A percentile compares a stretch with the other conserved stretches of the same genome.
These are phyloP conservation scores for Boletus patriciae DNA, from an alignment of 768 basidiomycete species.

Conservation along the genomic window DNA sequence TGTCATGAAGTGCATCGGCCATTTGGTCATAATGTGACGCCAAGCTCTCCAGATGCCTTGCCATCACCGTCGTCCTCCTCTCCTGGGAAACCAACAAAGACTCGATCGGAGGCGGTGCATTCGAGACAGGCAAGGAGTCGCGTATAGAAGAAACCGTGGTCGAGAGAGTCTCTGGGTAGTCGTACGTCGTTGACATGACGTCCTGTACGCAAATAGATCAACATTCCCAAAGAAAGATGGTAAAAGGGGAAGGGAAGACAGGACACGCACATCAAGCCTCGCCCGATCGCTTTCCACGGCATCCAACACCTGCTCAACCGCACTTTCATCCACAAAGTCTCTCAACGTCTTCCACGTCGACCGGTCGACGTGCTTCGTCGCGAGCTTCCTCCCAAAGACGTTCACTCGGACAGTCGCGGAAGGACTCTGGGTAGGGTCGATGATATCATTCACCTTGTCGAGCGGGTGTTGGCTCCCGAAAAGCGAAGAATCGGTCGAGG, in stretches of 20 bases:
- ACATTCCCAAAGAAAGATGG: neutral
- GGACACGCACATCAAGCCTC: constrained; percentile 59
- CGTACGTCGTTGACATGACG: constrained; percentile 58
- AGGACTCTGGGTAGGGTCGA: constrained; percentile 36
- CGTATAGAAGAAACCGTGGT: constrained; percentile 57
- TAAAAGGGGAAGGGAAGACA: neutral
- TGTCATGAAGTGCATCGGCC: constrained; percentile 63
- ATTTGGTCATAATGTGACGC: constrained; percentile 78
- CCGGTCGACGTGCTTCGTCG: constrained; percentile 40
- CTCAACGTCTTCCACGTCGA: constrained; percentile 77
- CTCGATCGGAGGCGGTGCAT: constrained; percentile 43
- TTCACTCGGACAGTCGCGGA: constrained; percentile 33
- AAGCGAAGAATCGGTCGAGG: constrained; percentile 65
- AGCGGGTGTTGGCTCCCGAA: constrained; percentile 75
- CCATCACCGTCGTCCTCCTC: constrained; percentile 62
- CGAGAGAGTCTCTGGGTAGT: constrained; percentile 64
- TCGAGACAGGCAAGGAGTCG: constrained; percentile 45
- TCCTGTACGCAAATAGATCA: constrained; percentile 42
- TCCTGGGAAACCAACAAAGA: constrained; percentile 50
- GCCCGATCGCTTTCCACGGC: constrained; percentile 68
- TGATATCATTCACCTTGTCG: constrained; percentile 37
- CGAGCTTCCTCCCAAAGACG: constrained; percentile 18
- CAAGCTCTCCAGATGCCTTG: constrained; percentile 66
- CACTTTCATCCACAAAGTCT: constrained; percentile 83
- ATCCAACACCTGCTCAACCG: constrained; percentile 75